Percentiles rank a stretch among this genome's conserved stretches.
phyloP scores from a whole-genome alignment of 352 stramenopile genomes.

The Thraustotheca clavata region DNA sequence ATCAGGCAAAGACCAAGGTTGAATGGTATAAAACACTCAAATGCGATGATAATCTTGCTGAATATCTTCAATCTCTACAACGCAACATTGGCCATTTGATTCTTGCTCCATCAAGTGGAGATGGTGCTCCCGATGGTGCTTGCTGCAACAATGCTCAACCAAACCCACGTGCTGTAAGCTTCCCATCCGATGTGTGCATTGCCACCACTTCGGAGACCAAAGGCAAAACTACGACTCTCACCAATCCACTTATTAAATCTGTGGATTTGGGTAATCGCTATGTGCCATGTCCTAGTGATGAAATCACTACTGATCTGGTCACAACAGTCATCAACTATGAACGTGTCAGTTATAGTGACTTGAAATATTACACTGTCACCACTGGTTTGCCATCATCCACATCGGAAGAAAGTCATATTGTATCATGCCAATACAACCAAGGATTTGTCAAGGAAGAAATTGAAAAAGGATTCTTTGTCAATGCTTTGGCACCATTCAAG shows the following conservation, averaged over 20 bases:
- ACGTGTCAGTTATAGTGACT: background rate
- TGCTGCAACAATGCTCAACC: background rate
- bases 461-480: background rate
- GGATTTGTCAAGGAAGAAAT: background rate
- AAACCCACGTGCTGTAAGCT: constrained; percentile 3
- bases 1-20: background rate
- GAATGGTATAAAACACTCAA: background rate
- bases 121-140: background rate
- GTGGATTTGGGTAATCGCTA: background rate
- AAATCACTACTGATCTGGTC: background rate
- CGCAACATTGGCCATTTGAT: constrained; percentile 17
- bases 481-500: background rate
- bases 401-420: background rate
- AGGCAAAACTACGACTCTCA: constrained; percentile 5
- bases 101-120: background rate
- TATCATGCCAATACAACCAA: background rate
- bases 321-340: constrained; percentile 1
- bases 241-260: constrained; percentile 13
- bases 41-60: background rate
- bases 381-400: background rate
- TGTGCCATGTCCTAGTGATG: background rate
- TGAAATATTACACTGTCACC: constrained; percentile 15
- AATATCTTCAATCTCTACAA: constrained; percentile 14
- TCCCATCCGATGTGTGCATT: constrained; percentile 7
- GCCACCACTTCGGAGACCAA: background rate